These are phyloP conservation scores for Entonaema liquescens DNA, from an alignment of 495 filamentous ascomycete genomes.

Conservation along the genomic window DNA sequence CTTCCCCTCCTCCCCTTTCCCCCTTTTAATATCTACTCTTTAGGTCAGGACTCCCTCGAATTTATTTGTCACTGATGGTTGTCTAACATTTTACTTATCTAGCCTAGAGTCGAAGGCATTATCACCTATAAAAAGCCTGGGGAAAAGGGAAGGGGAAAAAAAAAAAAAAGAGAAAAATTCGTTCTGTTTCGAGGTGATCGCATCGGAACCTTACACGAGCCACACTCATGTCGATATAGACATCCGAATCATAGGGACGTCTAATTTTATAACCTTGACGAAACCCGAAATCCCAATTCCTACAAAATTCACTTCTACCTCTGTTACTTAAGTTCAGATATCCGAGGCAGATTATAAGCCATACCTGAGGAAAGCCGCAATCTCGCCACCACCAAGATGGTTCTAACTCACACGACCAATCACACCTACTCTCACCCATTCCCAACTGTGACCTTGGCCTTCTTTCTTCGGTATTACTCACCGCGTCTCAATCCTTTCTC, in stretches of 20 bases:
- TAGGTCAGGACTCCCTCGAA: not conserved
- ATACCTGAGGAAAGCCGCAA: not conserved
- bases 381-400: conserved; percentile 50
- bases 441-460: conserved; percentile 90
- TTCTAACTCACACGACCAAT: conserved; percentile 74
- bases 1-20: conserved; percentile 1
- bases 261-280: conserved; percentile 16
- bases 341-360: not conserved
- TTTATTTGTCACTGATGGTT: conserved; percentile 11
- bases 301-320: not conserved
- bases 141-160: not conserved
- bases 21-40: conserved; percentile 4
- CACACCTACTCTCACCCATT: conserved; percentile 93
- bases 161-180: not conserved
- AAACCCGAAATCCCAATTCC: conserved; percentile 3
- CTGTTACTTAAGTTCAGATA: not conserved
- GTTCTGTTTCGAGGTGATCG: conserved; percentile 23
- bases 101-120: conserved; percentile 20
- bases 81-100: conserved; percentile 13
- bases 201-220: conserved; percentile 14
- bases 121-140: not conserved
- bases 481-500: conserved; percentile 83
- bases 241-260: conserved; percentile 21
- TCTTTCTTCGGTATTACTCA: conserved; percentile 95
- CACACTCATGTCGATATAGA: conserved; percentile 35